Conservation (phyloP, 179 eudicot genomes). For the Beta corolliflora region DNA sequence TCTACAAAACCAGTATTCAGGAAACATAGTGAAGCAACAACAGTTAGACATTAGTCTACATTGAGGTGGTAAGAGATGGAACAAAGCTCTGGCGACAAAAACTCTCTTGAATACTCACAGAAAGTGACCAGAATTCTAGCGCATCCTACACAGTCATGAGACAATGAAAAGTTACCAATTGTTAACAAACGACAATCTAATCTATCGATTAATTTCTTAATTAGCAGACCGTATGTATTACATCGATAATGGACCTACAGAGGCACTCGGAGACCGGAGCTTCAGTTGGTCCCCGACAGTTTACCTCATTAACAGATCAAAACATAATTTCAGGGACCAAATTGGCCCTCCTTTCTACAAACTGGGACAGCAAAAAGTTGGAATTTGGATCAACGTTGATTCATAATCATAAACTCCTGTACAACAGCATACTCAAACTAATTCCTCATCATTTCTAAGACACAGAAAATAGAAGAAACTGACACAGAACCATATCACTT, state of each 20-base stretch:
- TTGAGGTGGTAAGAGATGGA: neutral
- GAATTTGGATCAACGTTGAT: too few relatives aligned
- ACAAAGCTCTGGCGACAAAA: neutral
- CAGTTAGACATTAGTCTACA: neutral
- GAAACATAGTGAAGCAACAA: neutral
- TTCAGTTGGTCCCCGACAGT: neutral
- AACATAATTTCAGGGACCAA: neutral
- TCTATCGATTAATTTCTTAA: neutral
- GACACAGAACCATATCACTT: neutral
- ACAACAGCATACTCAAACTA: neutral
- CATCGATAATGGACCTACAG: neutral
- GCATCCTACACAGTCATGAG: neutral
- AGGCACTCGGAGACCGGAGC: neutral
- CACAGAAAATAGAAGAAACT: neutral
- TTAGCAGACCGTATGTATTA: neutral
- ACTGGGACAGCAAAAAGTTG: neutral
- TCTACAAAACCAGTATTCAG: slow-evolving; percentile 1
- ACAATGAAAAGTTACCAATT: neutral
- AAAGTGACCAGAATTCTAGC: neutral
- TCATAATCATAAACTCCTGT: too few relatives aligned
- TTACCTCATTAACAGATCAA: neutral
- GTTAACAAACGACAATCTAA: neutral
- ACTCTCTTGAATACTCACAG: neutral
- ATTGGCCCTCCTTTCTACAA: neutral
- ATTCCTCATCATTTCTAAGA: neutral